Base-by-base conservation (phyloP, 176 grass and related monocot species). In the Puya raimondii region DNA sequence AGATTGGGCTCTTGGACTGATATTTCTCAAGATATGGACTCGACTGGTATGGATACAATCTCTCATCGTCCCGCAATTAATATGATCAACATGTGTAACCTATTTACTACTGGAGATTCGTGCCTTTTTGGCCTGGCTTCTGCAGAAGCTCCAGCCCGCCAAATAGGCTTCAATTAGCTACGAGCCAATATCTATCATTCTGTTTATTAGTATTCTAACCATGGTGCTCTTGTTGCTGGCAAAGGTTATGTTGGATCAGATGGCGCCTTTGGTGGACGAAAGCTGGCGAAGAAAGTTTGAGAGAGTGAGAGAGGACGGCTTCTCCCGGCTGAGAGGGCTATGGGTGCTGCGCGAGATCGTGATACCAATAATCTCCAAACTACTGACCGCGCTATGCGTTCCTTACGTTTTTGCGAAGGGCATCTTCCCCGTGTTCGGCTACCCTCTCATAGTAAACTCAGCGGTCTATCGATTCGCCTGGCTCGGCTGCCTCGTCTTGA, bases 11-110 rank as follows among this genome's bases (percentile, higher is more conserved):
- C 78, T 99, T 65, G 95, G 95, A 9, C 56, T 99, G 51, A 99
- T 99, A 77, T 94, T 94, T 72, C 84, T 99, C 29, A 99, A 99
- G 80, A 99, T 99, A 65, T 91, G 95, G 87, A 99, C 95, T 53
- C 80, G 95, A 67, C 78, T 99, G 87, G 95, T 99, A 88, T 73
- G 63, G 47, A 51, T 11, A 23, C 50, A 23, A 18, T 11, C 21
- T 63, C 11, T 4, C 25, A 12, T 48, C 20, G 2, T 4, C 59
- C 20, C 11, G 52, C 21, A 33, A 14, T n/a, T 61, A 18, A 10
- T 61, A 61, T 18, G 56, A 61, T 23, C 58, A 11, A 15, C 18
- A 54, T 63, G 59, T 56, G 4, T 61, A 51, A 49, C 8, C 51
- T 3, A 61, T 2, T 42, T 42, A 42, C 33, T 42, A 1, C 33